Base-by-base conservation (phyloP, 345 rosid genomes). In the Gossypium herbaceum region DNA sequence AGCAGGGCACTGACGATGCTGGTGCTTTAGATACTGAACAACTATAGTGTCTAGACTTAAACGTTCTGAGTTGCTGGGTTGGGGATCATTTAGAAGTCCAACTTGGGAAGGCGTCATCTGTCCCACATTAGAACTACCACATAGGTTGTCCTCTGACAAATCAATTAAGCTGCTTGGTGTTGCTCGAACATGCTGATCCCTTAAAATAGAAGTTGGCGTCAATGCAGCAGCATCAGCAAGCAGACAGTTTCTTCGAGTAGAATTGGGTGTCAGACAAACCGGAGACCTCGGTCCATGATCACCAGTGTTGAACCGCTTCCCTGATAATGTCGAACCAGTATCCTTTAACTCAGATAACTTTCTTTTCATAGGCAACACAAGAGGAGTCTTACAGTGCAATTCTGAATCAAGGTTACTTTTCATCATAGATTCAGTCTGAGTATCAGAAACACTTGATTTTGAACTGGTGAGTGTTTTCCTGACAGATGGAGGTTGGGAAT, bases 1-100 rank as follows among this genome's bases (percentile, higher is more conserved):
- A 78, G 99, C 99, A 71, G 90, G 96, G 81, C 99, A 95, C 79
- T 95, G 99, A 63, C 99, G 93, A 84, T 95, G 99, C 75, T 93
- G 99, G 75, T 95, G 98, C 84, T 95, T 95, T 81, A 95, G 80
- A 83, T 88, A 93, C 83, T 95, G 99, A 85, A 95, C 91, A 63
- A 95, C 94, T 59, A 95, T 79, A 63, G 93, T 85, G 78, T 95
- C 98, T 43, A 95, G 84, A 73, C 97, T 88, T 81, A 91, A 78
- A 57, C 98, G 84, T 80, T 95, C 99, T 17, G 88, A 72, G 76
- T 81, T 91, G 82, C 82, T 77, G 44, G 88, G 75, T 80, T 88
- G 96, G 47, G 84, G 81, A 74, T 92, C 96, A 70, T 76, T 86
- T 70, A 82, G 74, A 75, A 79, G 70, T 71, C 87, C 90, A 76